Conservation (phyloP, 768 basidiomycete genomes). For the Hygrophorus pudorinus region DNA sequence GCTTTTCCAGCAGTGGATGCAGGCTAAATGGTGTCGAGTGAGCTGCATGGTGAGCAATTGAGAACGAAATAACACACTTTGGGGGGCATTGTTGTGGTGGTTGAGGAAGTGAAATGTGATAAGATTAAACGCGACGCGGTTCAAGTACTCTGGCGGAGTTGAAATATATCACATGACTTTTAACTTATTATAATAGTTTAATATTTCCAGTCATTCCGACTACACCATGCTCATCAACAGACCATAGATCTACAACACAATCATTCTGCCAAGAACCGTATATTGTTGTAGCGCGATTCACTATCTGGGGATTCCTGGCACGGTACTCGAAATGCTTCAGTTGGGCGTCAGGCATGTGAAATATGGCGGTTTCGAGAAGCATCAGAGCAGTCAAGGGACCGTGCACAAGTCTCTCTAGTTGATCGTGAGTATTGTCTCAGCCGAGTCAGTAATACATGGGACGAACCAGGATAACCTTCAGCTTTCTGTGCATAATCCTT, state of each 20-base stretch:
- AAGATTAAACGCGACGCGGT: no score
- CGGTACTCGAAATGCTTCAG: slow-evolving; percentile 50
- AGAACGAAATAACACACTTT: slow-evolving; percentile 16
- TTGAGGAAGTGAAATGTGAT: no score
- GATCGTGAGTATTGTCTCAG: neutral
- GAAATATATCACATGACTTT: no score
- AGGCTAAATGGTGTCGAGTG: slow-evolving; percentile 25
- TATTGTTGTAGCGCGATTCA: slow-evolving; percentile 27
- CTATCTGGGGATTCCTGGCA: slow-evolving; percentile 43
- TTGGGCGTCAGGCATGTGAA: slow-evolving; percentile 36
- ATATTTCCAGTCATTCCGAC: slow-evolving; percentile 17
- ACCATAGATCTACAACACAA: slow-evolving; percentile 27
- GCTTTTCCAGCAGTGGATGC: slow-evolving; percentile 69
- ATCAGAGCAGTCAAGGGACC: slow-evolving; percentile 76
- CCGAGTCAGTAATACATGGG: neutral
- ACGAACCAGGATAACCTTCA: slow-evolving; percentile 66
- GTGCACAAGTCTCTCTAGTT: slow-evolving; percentile 70
- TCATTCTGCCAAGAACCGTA: slow-evolving; percentile 24
- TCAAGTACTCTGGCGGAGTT: no score
- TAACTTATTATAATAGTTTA: neutral
- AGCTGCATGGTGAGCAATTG: neutral
- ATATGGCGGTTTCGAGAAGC: slow-evolving; percentile 52
- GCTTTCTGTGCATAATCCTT: slow-evolving; percentile 53
- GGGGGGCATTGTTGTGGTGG: slow-evolving; percentile 7
- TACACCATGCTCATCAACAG: slow-evolving; percentile 21